Conservation (phyloP, 2,329 filamentous ascomycete genomes). For the Verticillium klebahnii region DNA sequence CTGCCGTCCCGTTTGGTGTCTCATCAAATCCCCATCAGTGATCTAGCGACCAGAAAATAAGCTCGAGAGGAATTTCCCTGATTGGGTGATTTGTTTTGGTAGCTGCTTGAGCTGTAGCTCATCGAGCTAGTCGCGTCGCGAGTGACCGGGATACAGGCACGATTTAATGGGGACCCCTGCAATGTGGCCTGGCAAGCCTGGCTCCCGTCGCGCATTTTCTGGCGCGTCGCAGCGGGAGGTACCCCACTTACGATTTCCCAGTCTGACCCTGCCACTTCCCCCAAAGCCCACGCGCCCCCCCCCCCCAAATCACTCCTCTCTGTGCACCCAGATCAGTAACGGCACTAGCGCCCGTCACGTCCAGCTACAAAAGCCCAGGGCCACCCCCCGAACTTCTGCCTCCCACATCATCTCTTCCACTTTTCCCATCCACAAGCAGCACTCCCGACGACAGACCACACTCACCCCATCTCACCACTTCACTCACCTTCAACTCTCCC, state of each 20-base stretch:
- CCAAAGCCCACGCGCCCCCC: background rate
- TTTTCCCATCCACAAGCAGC: constrained; percentile 21
- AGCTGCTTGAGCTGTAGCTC: background rate
- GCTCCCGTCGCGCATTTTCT: constrained; percentile 1
- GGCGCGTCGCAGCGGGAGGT: background rate
- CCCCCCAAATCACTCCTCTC: constrained; percentile 22
- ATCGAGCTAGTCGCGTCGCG: background rate
- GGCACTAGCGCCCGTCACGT: constrained; percentile 43
- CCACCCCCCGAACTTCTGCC: constrained; percentile 42
- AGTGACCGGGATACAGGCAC: background rate
- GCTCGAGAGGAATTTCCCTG: background rate
- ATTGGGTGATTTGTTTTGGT: background rate
- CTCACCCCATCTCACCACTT: constrained; percentile 9
- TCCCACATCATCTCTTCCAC: constrained; percentile 41
- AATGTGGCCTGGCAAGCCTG: background rate
- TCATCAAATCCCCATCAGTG: background rate
- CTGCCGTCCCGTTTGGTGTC: background rate
- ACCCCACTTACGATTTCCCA: background rate
- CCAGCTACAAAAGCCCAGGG: constrained; percentile 57
- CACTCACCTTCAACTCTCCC: constrained; percentile 15
- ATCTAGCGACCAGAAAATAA: background rate
- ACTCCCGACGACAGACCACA: constrained; percentile 10
- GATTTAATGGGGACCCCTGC: background rate
- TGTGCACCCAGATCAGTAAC: constrained; percentile 49
- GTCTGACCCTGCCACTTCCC: background rate